These are phyloP conservation scores for Aspergillus udagawae DNA, from an alignment of 2,329 filamentous ascomycete genomes.

Conservation along the genomic window DNA sequence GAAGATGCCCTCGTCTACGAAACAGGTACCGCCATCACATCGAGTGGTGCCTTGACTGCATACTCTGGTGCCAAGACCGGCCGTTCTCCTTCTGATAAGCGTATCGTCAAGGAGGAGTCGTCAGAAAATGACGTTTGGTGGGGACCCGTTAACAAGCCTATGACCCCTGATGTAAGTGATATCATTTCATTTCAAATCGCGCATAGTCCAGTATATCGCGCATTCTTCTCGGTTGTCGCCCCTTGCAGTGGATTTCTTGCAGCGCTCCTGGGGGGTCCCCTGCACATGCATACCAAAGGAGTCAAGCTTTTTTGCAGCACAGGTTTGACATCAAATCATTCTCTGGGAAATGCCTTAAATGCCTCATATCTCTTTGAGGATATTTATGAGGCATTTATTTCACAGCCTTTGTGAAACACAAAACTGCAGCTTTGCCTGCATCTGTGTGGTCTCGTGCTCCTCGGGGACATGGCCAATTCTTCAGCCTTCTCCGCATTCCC, in stretches of 20 bases:
- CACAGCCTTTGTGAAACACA: conserved; percentile 5
- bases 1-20: conserved; percentile 99
- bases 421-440: conserved; percentile 8
- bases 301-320: conserved; percentile 16
- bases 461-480: not conserved
- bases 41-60: conserved; percentile 87
- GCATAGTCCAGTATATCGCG: conserved; percentile 15
- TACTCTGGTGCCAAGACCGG: conserved; percentile 99
- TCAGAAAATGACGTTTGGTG: conserved; percentile 96
- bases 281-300: conserved; percentile 15
- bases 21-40: conserved; percentile 94
- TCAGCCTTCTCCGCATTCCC: conserved; percentile 3
- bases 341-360: conserved; percentile 1
- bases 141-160: conserved; percentile 99
- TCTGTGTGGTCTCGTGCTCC: not conserved
- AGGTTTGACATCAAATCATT: not conserved
- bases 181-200: conserved; percentile 10
- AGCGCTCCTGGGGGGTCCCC: conserved; percentile 8
- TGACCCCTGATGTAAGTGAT: conserved; percentile 84
- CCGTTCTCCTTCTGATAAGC: conserved; percentile 94
- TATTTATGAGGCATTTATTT: conserved; percentile 15
- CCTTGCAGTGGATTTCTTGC: conserved; percentile 18
- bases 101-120: conserved; percentile 84
- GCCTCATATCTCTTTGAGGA: conserved; percentile 11
- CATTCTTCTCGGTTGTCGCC: conserved; percentile 4